Base-by-base conservation (phyloP, 2,329 filamentous ascomycete species). In the Bipolaris sorokiniana region DNA sequence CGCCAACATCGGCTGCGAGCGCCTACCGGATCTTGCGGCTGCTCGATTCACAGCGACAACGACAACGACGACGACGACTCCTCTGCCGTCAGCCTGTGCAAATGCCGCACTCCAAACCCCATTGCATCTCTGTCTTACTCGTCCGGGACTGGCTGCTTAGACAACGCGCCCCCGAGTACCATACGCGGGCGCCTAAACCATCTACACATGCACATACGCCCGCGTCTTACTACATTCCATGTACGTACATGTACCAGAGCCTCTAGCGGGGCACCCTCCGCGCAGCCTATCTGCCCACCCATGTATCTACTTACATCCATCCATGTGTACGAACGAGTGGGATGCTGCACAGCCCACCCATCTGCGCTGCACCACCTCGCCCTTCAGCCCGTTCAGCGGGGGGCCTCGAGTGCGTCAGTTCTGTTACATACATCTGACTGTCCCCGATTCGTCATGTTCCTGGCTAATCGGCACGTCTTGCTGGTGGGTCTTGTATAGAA, bases 11-110 rank as follows among this genome's bases (percentile, higher is more conserved):
- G 26, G 37, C 26, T 37, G 47, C 48, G 48, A 49, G 51, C 56
- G 46, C 34, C 52, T 56, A 47, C 50, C 61, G 58, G 61, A 45
- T 53, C 50, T 31, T 56, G 61, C 61, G 59, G 56, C 51, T 62
- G 53, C 20, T 41, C 18, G 2, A 23, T 16, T 41, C 18, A 41
- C 9, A 28, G 26, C 38, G 38, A 15, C 38, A 20, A 40, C 7
- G 37, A 18, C 42, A 10, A 28, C 31, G 26, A 28, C 26, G 26
- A 28, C 26, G 9, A 28, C 26, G 9, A 28, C 26, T 28, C 2
- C 26, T 28, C 2, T 28, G 26, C 26, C 26, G 26, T 28, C 26
- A 28, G 26, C 26, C 5, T 28, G 7, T 28, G 6, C 26, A 28
- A 28, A 28, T 28, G 26, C 26, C 26, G 26, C 26, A 28, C 7